Conservation (phyloP, 176 grass and related monocot genomes). For the Aegilops sharonensis region DNA sequence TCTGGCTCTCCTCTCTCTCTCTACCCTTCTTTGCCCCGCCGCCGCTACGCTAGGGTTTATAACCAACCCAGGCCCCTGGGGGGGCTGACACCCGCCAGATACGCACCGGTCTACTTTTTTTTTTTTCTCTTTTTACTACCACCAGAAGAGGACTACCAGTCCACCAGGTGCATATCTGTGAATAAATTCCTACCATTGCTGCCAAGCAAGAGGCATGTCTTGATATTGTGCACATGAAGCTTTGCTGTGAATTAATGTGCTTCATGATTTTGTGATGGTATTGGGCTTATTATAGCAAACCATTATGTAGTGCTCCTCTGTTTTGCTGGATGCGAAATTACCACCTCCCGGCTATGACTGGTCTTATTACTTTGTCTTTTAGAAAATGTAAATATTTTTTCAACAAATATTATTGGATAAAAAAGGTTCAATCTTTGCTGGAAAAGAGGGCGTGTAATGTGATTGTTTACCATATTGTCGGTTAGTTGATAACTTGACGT, state of each 20-base stretch:
- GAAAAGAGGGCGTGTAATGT: too few species aligned
- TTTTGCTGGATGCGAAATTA: not conserved
- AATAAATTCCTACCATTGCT: not conserved
- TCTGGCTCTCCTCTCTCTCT: too few species aligned
- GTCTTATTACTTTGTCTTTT: not conserved
- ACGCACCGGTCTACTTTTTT: not conserved
- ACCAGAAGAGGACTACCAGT: not conserved
- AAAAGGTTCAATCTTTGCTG: too few species aligned
- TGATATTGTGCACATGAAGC: not conserved
- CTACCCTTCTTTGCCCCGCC: not conserved
- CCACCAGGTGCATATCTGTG: not conserved
- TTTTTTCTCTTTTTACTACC: not conserved
- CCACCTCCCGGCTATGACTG: too few species aligned
- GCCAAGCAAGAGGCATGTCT: not conserved
- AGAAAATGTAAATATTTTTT: not conserved
- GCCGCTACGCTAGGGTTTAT: conserved; percentile 45
- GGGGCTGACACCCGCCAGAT: not conserved
- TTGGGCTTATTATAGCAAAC: not conserved
- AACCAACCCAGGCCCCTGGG: not conserved
- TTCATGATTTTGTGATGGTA: not conserved
- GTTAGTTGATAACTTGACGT: not conserved
- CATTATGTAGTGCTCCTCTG: not conserved
- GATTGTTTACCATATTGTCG: not conserved
- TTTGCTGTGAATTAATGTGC: not conserved
- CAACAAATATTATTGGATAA: too few species aligned